A percentile compares a stretch with the other conserved stretches of the same genome.
Conservation (phyloP, 768 basidiomycete genomes). For the Podaxis mareebaensis region DNA sequence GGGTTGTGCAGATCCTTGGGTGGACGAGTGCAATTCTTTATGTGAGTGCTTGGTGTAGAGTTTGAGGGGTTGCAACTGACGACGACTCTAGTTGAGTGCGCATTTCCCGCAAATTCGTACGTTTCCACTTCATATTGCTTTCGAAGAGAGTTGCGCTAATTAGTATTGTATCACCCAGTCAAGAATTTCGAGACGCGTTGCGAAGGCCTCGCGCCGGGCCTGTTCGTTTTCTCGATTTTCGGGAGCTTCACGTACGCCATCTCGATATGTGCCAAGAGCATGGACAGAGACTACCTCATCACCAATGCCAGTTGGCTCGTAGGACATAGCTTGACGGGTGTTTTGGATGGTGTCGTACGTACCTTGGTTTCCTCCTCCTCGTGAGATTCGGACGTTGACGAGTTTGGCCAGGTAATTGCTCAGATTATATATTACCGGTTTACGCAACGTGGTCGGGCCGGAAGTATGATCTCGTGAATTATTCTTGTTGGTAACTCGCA, state of each 20-base stretch:
- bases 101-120: conserved; percentile 74
- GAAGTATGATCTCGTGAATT: not conserved
- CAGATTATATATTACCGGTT: conserved; percentile 14
- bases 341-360: conserved; percentile 10
- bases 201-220: conserved; percentile 83
- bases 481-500: not conserved
- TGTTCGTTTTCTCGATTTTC: conserved; percentile 90
- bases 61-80: not conserved
- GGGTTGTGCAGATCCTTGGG: conserved; percentile 77
- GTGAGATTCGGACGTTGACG: not conserved
- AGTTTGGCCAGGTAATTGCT: conserved; percentile 1
- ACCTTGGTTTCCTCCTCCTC: not conserved
- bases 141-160: not conserved
- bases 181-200: conserved; percentile 89
- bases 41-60: conserved; percentile 45
- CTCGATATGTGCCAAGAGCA: conserved; percentile 79
- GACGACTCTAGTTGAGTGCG: conserved; percentile 52
- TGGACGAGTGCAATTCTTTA: conserved; percentile 86
- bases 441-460: not conserved
- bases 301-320: conserved; percentile 85
- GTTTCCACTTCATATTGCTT: not conserved
- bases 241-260: conserved; percentile 82
- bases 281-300: conserved; percentile 68
- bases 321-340: not conserved
- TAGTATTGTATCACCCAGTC: conserved; percentile 39